These are phyloP conservation scores for Monilinia fructicola DNA, from an alignment of 2,329 filamentous ascomycete species.

Conservation along the genomic window DNA sequence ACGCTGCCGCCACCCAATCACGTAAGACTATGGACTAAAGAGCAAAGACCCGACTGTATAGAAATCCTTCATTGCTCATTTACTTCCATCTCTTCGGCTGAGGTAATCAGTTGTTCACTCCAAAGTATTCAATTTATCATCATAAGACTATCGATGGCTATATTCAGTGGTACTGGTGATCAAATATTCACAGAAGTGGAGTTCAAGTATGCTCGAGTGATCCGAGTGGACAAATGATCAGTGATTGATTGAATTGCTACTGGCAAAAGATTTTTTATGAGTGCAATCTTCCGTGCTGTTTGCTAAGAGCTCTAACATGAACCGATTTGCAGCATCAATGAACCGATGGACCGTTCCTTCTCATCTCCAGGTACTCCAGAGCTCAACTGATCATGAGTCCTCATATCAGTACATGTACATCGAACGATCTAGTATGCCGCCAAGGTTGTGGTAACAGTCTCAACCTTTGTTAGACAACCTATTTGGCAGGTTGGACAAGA, in stretches of 20 bases:
- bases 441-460: slow-evolving; percentile 26
- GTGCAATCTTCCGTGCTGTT: not conserved
- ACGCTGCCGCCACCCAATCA: not conserved
- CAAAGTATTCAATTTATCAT: not conserved
- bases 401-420: not conserved
- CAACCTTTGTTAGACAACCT: slow-evolving; percentile 25
- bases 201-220: not conserved
- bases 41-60: not conserved
- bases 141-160: not conserved
- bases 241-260: not conserved
- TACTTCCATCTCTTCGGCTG: not conserved
- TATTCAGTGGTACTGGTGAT: not conserved
- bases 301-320: no score
- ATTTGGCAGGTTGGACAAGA: slow-evolving; percentile 28
- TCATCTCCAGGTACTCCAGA: not conserved
- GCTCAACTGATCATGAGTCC: no score
- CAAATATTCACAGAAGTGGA: not conserved
- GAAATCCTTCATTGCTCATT: not conserved
- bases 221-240: not conserved
- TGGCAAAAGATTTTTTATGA: not conserved
- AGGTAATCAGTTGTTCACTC: not conserved
- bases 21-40: not conserved
- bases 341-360: no score
- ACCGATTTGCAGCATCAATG: not conserved
- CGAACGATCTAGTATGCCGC: not conserved